A percentile compares a stretch with the other conserved stretches of the same genome.
Evolutionary conservation across 1,284 basidiomycete genomes (phyloP).

Genomic region (Fomitopsis schrenkii): DNA sequence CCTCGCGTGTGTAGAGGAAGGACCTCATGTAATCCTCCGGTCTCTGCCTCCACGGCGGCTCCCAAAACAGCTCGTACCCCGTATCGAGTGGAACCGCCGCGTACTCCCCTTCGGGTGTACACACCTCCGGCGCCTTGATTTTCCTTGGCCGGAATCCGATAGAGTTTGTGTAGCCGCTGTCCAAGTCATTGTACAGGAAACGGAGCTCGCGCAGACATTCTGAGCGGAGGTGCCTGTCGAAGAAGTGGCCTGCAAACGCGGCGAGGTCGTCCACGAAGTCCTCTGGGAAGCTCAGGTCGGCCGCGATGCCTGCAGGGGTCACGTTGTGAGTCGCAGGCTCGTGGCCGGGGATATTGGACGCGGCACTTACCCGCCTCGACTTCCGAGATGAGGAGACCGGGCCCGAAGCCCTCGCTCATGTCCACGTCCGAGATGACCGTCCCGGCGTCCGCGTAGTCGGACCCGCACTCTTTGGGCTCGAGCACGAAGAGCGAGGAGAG

Average conservation of each 20-base stretch:
- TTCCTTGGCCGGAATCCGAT: neutral
- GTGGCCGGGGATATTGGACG: neutral
- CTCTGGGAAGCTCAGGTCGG: neutral
- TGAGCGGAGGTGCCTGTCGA: neutral
- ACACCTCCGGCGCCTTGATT: neutral
- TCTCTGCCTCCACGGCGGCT: neutral
- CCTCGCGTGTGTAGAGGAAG: neutral
- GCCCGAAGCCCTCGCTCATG: neutral
- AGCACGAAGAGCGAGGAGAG: conserved; percentile 1
- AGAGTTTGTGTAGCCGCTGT: neutral
- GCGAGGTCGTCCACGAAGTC: neutral
- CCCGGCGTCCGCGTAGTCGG: neutral
- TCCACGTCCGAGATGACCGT: neutral
- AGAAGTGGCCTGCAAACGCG: neutral
- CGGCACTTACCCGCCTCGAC: neutral
- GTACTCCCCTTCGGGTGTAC: neutral
- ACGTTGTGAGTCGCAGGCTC: too few species aligned
- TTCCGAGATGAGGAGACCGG: neutral
- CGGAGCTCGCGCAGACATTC: neutral
- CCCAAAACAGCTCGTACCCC: conserved; percentile 7
- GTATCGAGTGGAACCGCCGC: neutral
- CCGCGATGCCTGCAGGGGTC: neutral
- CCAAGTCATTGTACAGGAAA: conserved; percentile 1
- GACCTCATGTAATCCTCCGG: neutral
- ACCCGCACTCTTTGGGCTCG: neutral